Evolutionary conservation across 305 asterid species (phyloP).

Genomic region (Fraxinus xanthoxyloides): DNA sequence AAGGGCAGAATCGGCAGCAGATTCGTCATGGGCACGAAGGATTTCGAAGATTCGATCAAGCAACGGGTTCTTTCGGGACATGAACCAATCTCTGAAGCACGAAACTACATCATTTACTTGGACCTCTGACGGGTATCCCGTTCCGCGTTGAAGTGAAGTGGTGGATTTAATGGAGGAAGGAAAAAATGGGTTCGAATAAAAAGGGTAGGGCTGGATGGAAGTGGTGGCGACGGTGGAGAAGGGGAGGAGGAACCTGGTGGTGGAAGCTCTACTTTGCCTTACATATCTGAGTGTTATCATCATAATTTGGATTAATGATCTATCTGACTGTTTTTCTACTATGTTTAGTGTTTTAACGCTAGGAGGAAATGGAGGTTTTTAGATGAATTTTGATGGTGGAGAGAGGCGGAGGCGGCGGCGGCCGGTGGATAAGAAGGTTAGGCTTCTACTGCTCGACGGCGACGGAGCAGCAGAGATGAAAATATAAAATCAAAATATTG

Average conservation of each 20-base stretch:
- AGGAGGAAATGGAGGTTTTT: not conserved
- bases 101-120: constrained; percentile 29
- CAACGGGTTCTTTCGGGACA: constrained; percentile 44
- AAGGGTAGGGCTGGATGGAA: not conserved
- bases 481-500: not conserved
- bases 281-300: constrained; percentile 34
- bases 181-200: not conserved
- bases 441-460: not conserved
- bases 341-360: not conserved
- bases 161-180: constrained; percentile 1
- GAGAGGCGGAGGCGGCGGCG: not conserved
- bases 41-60: constrained; percentile 53
- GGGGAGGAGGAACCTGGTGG: constrained; percentile 14
- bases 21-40: constrained; percentile 49
- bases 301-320: not conserved
- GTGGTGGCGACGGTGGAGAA: constrained; percentile 22
- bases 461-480: not conserved
- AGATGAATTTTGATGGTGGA: not conserved
- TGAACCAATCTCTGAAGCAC: constrained; percentile 68
- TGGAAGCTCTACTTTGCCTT: constrained; percentile 30
- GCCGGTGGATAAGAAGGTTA: not conserved
- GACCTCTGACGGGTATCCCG: constrained; percentile 19
- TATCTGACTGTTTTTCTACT: not conserved
- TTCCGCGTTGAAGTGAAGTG: not conserved
- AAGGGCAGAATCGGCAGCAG: constrained; percentile 40